Evolutionary conservation across 139 green algal genomes (phyloP), one percentile per base, ranked within the genome.

Genomic region (Volvox africanus): DNA sequence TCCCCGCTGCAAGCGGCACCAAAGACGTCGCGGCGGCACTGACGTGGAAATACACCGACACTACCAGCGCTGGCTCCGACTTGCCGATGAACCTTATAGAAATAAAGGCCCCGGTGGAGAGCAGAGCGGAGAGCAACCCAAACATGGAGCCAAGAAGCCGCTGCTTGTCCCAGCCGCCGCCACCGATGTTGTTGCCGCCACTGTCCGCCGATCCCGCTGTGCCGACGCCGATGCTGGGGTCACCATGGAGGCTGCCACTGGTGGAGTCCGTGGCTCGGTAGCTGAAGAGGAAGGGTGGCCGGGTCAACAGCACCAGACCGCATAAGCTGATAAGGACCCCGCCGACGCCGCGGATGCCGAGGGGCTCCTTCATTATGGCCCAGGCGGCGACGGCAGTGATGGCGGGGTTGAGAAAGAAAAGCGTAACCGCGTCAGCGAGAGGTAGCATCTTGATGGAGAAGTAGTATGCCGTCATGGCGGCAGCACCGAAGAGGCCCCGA

Each of bases 41-140:
- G 0, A 62, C 69, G 82, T 96, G 94, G 79, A 96, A 96, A 71
- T 94, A 95, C 21, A 96, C 85, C 13, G 92, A 88, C 20, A 95
- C 36, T 19, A 89, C 85, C 20, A 94, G 69, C n/a, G 92, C 30
- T 24, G 88, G 84, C 84, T 91, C 88, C n/a, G 21, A 75, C 77
- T 37, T 89, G 6, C 77, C 62, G 61, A 77, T 68, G 62, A 62
- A 79, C 22, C 94, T 80, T n/a, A 96, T 96, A 36, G 61, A 88
- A 22, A 96, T 93, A 88, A 96, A 96, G 33, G 93, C 92, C 21
- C 88, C 94, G 14, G 94, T 81, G 1, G 80, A 82, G 18, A 89
- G 92, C 5, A 94, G 2, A 30, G 94, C 92, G 0, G 92, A 93
- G 0, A 85, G 26, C 36, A 94, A 1, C 16, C 92, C 94, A 65